phyloP scores from a whole-genome alignment of 257 asterid species.

The Solanum sejunctum region DNA sequence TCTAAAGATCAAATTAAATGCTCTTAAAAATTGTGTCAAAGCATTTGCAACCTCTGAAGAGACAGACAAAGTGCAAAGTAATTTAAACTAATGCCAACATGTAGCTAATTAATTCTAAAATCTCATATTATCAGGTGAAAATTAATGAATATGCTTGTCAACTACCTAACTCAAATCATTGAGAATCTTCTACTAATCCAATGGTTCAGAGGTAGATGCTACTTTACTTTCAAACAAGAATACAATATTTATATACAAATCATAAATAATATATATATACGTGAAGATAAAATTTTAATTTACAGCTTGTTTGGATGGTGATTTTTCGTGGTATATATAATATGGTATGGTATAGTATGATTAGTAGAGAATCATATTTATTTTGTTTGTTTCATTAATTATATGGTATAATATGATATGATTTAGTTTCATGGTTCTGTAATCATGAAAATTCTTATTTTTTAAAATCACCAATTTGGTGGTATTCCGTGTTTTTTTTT shows the following conservation, averaged over 20 bases:
- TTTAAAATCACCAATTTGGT: no score
- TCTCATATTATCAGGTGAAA: background rate
- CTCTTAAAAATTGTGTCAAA: background rate
- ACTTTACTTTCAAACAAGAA: background rate
- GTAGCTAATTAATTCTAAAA: background rate
- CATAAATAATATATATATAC: no score
- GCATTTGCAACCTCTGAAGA: background rate
- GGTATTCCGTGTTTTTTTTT: no score
- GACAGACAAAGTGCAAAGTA: background rate
- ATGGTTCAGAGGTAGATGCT: background rate
- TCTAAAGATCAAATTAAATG: background rate
- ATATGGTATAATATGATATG: no score
- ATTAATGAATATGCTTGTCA: background rate
- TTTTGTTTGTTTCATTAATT: no score
- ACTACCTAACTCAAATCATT: background rate
- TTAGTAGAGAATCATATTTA: no score
- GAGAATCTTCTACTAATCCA: background rate
- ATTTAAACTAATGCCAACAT: background rate
- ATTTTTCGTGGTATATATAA: no score
- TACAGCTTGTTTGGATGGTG: no score
- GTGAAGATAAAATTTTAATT: no score
- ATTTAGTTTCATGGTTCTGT: no score
- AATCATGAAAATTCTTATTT: no score
- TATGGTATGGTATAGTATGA: no score
- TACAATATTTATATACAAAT: background rate